Base-by-base conservation (phyloP, 768 basidiomycete species). In the Boletus rubroflammeus region DNA sequence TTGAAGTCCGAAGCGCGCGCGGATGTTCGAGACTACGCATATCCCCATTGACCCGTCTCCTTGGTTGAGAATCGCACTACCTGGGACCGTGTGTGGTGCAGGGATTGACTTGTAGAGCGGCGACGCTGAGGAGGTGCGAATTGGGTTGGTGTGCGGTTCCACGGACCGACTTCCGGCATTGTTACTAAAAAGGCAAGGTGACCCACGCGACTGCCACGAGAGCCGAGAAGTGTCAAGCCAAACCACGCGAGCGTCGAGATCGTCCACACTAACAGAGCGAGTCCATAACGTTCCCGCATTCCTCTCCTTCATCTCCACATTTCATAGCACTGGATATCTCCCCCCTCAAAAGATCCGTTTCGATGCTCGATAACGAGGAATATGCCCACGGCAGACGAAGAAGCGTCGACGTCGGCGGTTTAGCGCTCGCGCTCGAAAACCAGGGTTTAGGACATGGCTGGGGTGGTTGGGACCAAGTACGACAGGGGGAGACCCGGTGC, bases 371-470 rank as follows among this genome's bases (percentile, higher is more conserved):
- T 46, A 67, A 58, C 50, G 68, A 71, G 47, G 71, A 69, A 34
- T 60, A 50, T 29, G 45, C 54, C 44, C 66, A 68, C 41, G 71
- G 65, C 35, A 73, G 82, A 54, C 77, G 93, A 50, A 76, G 90
- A 44, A 93, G 90, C 67, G 92, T 94, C 52, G 94, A 98, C 71
- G 80, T 91, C 40, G 94, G 94, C 13, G 94, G 93, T 31, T 79
- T 98, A 54, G 83, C 86, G 53, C 84, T 93, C 46, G 92, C 93
- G 0, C 81, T 89, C 47, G 76, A 74, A 53, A 81, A 81, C 59
- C 74, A 70, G 44, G 82, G 81, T 40, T 74, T 81, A 55, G 86
- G 90, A 26, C 81, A 83, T 63, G 88, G 88, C 35, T 88, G 90
- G 87, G 78, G 84, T 38, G 77, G 81, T 40, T 76, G 81, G 76